Percentiles rank a stretch among this genome's conserved stretches.
These are phyloP conservation scores for Hypoxylon sp. DNA, from an alignment of 2,329 filamentous ascomycete species.

Conservation along the genomic window DNA sequence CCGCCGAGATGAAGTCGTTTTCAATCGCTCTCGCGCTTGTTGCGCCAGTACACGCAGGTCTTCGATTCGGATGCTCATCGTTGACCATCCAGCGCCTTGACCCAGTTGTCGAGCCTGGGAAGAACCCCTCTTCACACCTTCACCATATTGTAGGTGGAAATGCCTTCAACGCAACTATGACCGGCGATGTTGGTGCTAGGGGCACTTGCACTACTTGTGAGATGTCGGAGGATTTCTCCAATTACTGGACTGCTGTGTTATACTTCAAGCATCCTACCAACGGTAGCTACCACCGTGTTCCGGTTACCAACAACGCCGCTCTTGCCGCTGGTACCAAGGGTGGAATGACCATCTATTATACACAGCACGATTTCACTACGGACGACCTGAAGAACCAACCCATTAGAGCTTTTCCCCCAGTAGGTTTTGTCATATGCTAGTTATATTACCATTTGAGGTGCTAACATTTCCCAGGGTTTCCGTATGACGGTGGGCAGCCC, in stretches of 20 bases:
- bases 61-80: constrained; percentile 53
- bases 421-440: constrained; percentile 35
- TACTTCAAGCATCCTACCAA: constrained; percentile 55
- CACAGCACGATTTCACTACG: constrained; percentile 49
- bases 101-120: constrained; percentile 53
- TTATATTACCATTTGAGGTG: neutral
- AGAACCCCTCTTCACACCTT: constrained; percentile 50
- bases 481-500: constrained; percentile 61
- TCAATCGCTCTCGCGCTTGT: constrained; percentile 48
- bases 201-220: constrained; percentile 54
- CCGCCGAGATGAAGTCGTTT: constrained; percentile 51
- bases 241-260: constrained; percentile 55
- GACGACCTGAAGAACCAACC: constrained; percentile 53
- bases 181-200: constrained; percentile 50
- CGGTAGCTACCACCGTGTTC: constrained; percentile 54
- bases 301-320: constrained; percentile 48
- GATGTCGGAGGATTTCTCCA: constrained; percentile 52
- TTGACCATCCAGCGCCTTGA: constrained; percentile 53
- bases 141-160: constrained; percentile 55
- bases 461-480: constrained; percentile 56
- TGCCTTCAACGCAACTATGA: constrained; percentile 54
- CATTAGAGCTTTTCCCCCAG: constrained; percentile 62
- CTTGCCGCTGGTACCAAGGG: constrained; percentile 50
- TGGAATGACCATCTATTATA: constrained; percentile 55
- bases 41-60: constrained; percentile 51